Base-by-base conservation (phyloP, 106 monocot species). In the Vanilla planifolia region DNA sequence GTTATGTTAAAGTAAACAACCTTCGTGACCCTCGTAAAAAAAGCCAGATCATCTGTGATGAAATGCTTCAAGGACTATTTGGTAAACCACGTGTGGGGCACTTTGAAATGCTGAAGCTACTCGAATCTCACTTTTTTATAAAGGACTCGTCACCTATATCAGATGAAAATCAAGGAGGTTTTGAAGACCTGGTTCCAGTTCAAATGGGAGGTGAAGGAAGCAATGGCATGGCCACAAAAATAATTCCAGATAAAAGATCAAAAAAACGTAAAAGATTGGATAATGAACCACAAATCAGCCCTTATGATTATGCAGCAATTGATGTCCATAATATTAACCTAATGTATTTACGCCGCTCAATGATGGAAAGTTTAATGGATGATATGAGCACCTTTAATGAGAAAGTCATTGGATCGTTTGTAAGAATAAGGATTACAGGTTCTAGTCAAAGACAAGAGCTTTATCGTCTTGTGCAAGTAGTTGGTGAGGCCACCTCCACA, bases 61-160 rank as follows among this genome's bases (percentile, higher is more conserved):
- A 71, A 64, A 79, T 76, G 69, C 79, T 98, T 34, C 65, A 73
- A 61, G 77, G 56, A 62, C 81, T 98, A 19, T 98, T 92, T 75
- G 79, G 81, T 0, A 98, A 92, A 73, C 50, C 67, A 72, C 78
- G 92, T 63, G 92, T 98, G 23, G 98, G 85, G 0, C 98, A 92
- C 73, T 85, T 92, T 75, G 98, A 92, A 82, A 98, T 98, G 92
- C 67, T 98, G 61, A 98, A 98, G 77, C 87, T 98, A 73, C 73
- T 98, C 22, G 98, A 98, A 75, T 88, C 87, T 26, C 92, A 98
- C 44, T 88, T 98, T 63, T 64, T 88, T n/a, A 62, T 75, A 60
- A 85, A 77, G 27, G 43, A 67, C 53, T 85, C 88, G 65, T 80
- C 80, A n/a, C 66, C 61, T 48, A 64, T 51, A 8, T 64, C 76